Evolutionary conservation across 805 yeast genomes (phyloP), one percentile per base, ranked within the genome.

Genomic region (Yarrowia sp.): DNA sequence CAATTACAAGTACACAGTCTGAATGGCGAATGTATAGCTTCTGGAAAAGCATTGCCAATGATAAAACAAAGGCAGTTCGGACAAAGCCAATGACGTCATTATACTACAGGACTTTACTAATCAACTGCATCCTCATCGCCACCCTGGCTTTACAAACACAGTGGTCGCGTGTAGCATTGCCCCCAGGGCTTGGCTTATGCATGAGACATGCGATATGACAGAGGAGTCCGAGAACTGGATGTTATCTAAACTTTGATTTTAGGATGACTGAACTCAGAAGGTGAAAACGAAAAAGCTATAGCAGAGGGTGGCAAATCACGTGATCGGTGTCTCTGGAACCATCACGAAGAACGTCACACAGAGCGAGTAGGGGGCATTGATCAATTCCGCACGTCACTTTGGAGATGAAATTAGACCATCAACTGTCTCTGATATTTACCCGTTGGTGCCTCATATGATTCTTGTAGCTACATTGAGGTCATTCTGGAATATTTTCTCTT

Each of bases 221-320:
- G 36, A 49, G 22, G 38, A 32, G 30, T 33, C 12, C 16, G 12
- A 10, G 41, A 22, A 12, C 40, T 51, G 22, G 41, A 22, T 30
- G 30, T 35, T 51, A 51, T 51, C 58, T 21, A 16, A 51, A 51
- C 41, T 21, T 10, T 51, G 24, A 10, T 33, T 51, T 19, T 30
- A 12, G 35, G 9, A 26, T 7, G 52, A 19, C 54, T 12, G 3
- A 48, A 30, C 54, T 32, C 28, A 16, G 36, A 19, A 19, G 38
- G 54, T 14, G 17, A 19, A 48, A 48, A 48, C 54, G 54, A 48
- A 48, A 48, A 48, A n/a, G n/a, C n/a, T n/a, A n/a, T n/a, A n/a
- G 22, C 12, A 30, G 12, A 10, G 41, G 58, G 58, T 51, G 58
- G 58, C 58, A 33, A 51, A 51, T 51, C 58, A 51, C 58, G 58